A percentile compares a stretch with the other conserved stretches of the same genome.
Conservation (phyloP, 331 rosid genomes). For the Stylosanthes scabra region DNA sequence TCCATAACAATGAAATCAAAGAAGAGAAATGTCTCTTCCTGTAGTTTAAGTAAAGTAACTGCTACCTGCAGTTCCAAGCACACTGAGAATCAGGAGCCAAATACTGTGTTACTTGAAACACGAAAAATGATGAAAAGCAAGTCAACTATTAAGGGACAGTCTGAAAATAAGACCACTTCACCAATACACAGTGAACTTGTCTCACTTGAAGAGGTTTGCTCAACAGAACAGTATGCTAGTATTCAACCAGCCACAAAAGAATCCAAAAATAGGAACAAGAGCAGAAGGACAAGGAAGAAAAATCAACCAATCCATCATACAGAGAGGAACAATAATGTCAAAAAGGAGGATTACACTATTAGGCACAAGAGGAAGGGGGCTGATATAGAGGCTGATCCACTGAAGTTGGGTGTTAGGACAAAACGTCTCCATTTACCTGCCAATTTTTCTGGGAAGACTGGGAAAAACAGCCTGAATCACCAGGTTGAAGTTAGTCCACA, state of each 20-base stretch:
- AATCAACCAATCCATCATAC: slow-evolving; percentile 40
- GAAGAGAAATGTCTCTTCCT: slow-evolving; percentile 48
- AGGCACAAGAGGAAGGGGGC: slow-evolving; percentile 51
- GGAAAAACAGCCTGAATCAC: slow-evolving; percentile 37
- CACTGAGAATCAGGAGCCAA: slow-evolving; percentile 39
- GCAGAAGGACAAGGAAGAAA: slow-evolving; percentile 35
- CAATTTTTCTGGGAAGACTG: slow-evolving; percentile 38
- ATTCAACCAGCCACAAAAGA: slow-evolving; percentile 36
- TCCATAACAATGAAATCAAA: slow-evolving; percentile 36
- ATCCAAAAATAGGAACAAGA: slow-evolving; percentile 19
- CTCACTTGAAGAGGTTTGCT: slow-evolving; percentile 39
- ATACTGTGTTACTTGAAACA: slow-evolving; percentile 37
- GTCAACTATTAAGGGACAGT: slow-evolving; percentile 39
- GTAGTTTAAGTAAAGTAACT: slow-evolving; percentile 45
- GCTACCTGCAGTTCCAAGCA: slow-evolving; percentile 34
- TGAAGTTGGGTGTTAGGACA: slow-evolving; percentile 29
- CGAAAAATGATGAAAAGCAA: slow-evolving; percentile 39
- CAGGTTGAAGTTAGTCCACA: slow-evolving; percentile 42
- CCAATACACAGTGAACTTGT: slow-evolving; percentile 22
- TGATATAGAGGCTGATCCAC: slow-evolving; percentile 41
- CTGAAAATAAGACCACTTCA: slow-evolving; percentile 24
- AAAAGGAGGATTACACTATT: slow-evolving; percentile 36
- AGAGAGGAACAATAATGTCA: slow-evolving; percentile 33
- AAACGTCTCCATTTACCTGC: slow-evolving; percentile 34
- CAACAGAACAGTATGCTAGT: slow-evolving; percentile 22